Percentiles rank a stretch among this genome's conserved stretches.
Conservation (phyloP, 2,329 filamentous ascomycete genomes). For the Colletotrichum gigasporum region DNA sequence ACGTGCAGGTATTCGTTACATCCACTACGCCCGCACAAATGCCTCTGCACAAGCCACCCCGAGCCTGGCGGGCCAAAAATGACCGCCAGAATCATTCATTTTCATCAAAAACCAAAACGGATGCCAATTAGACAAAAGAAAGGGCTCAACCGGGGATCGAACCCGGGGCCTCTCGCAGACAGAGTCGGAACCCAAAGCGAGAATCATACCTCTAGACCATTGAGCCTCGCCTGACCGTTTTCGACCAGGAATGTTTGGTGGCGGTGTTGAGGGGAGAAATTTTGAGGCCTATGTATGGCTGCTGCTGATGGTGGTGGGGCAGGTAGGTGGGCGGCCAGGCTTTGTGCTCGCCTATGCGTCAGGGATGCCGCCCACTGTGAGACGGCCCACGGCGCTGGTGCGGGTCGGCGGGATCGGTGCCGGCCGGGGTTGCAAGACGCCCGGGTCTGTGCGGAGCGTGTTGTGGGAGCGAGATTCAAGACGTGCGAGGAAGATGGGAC, state of each 20-base stretch:
- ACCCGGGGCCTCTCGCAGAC: slow-evolving; percentile 45
- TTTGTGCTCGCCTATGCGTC: not conserved
- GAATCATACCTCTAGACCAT: slow-evolving; percentile 48
- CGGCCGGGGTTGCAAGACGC: not conserved
- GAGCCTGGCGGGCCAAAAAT: too few species aligned
- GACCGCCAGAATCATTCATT: too few species aligned
- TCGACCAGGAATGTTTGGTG: not conserved
- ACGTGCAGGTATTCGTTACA: not conserved
- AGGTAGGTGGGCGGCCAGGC: not conserved
- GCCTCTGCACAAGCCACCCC: not conserved
- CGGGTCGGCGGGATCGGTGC: not conserved
- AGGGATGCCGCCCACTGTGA: not conserved
- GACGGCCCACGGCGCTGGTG: not conserved
- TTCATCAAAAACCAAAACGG: too few species aligned
- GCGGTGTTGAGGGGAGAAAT: not conserved
- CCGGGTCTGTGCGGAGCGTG: not conserved
- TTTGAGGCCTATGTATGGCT: not conserved
- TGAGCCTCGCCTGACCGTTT: slow-evolving; percentile 29
- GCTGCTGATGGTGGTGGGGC: not conserved
- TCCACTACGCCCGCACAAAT: not conserved
- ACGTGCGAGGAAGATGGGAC: not conserved
- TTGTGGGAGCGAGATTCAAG: too few species aligned
- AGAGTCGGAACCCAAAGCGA: slow-evolving; percentile 39
- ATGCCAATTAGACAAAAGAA: slow-evolving; percentile 30
- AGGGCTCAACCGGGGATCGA: slow-evolving; percentile 43